phyloP scores from a whole-genome alignment of 306 rosid species.

The Trifolium fragiferum region DNA sequence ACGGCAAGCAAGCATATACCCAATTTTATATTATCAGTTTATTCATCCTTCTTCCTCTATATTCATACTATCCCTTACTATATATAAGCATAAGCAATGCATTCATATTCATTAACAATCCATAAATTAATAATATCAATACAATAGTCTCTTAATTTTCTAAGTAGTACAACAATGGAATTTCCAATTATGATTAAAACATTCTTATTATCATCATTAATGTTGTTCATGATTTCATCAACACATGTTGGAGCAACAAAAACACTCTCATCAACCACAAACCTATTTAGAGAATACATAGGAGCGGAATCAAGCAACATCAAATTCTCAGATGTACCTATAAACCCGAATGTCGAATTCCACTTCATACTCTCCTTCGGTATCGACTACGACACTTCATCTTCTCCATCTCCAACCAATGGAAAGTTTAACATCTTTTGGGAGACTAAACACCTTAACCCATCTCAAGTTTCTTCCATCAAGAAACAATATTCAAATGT shows the following conservation, averaged over 20 bases:
- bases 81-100: neutral
- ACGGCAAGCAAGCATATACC: neutral
- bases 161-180: slow-evolving; percentile 40
- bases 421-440: slow-evolving; percentile 75
- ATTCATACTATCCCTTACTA: neutral
- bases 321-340: slow-evolving; percentile 68
- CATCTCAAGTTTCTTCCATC: slow-evolving; percentile 68
- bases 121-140: neutral
- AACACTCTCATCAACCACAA: slow-evolving; percentile 34
- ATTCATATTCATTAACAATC: neutral
- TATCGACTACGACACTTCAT: slow-evolving; percentile 70
- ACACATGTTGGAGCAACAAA: slow-evolving; percentile 37
- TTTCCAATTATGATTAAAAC: slow-evolving; percentile 11
- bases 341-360: slow-evolving; percentile 63
- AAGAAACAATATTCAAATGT: slow-evolving; percentile 65
- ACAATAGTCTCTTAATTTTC: neutral
- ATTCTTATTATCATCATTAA: slow-evolving; percentile 36
- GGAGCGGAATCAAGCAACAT: slow-evolving; percentile 77
- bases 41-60: neutral
- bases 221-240: slow-evolving; percentile 2
- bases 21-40: neutral
- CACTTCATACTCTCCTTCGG: slow-evolving; percentile 86
- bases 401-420: slow-evolving; percentile 62
- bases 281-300: slow-evolving; percentile 73
- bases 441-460: slow-evolving; percentile 66